These are phyloP conservation scores for Yarrowia sp. DNA, from an alignment of 805 yeast genomes.

Conservation along the genomic window DNA sequence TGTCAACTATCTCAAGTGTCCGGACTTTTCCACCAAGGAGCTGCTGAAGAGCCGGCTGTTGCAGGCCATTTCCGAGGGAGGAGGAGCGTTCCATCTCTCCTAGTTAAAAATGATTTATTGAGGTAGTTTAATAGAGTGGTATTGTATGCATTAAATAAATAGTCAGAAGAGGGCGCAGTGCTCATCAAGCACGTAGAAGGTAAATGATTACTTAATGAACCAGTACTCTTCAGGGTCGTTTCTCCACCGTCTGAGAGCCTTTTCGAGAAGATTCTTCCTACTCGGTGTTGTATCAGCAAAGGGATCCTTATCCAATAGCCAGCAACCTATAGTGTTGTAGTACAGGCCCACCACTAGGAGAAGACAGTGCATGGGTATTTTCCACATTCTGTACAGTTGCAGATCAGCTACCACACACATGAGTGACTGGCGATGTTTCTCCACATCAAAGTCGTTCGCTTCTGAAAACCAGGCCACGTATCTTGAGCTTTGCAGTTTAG, in stretches of 20 bases:
- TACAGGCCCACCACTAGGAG: not conserved
- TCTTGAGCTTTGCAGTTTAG: constrained; percentile 6
- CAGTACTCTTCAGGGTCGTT: not conserved
- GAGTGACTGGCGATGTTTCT: not conserved
- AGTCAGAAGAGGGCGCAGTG: no score
- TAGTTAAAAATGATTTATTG: constrained; percentile 47
- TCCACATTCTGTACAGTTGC: constrained; percentile 3
- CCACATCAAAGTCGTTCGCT: constrained; percentile 1
- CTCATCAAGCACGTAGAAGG: no score
- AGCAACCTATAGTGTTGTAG: not conserved
- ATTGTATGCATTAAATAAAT: not conserved
- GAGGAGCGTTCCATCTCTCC: constrained; percentile 83
- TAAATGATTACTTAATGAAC: not conserved
- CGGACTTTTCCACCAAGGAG: constrained; percentile 72
- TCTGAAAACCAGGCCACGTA: constrained; percentile 23
- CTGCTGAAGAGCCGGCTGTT: constrained; percentile 64
- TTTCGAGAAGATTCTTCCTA: not conserved
- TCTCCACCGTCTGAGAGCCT: not conserved
- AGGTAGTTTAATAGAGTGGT: constrained; percentile 13
- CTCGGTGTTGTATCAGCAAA: not conserved
- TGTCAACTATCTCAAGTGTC: constrained; percentile 90
- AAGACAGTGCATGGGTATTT: constrained; percentile 1
- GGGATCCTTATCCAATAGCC: constrained; percentile 4
- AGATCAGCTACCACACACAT: constrained; percentile 17
- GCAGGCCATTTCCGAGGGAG: constrained; percentile 86